phyloP scores from a whole-genome alignment of 23 red algal species.

The Chondrus crispus region DNA sequence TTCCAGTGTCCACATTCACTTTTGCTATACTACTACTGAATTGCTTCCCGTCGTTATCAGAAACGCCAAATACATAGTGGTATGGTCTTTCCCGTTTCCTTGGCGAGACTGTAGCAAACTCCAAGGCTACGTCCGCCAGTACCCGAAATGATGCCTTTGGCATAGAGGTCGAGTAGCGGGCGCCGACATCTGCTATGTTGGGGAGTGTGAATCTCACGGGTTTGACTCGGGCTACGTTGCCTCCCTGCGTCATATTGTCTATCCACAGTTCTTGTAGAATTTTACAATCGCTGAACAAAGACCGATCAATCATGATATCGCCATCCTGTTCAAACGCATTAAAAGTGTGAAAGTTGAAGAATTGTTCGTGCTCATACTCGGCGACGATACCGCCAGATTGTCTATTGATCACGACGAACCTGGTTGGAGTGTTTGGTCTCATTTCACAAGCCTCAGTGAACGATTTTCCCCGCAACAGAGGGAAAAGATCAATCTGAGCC shows the following conservation, averaged over 20 bases:
- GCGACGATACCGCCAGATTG: neutral
- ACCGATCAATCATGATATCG: neutral
- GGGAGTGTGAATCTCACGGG: neutral
- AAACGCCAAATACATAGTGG: neutral
- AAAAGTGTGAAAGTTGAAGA: neutral
- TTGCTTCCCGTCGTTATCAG: neutral
- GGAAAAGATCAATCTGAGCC: neutral
- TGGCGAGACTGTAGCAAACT: neutral
- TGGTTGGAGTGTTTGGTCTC: neutral
- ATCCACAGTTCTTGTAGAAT: neutral
- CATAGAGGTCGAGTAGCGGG: neutral
- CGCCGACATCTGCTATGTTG: neutral
- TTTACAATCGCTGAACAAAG: neutral
- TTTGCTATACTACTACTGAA: neutral
- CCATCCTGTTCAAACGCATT: neutral
- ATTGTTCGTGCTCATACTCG: neutral
- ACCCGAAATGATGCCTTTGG: neutral
- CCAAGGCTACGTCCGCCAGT: neutral
- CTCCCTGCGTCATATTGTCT: neutral
- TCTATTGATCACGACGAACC: neutral
- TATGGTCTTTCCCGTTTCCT: neutral
- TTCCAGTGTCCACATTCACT: neutral
- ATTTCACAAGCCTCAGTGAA: neutral
- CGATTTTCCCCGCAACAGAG: neutral
- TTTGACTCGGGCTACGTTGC: neutral